Evolutionary conservation across 2,329 filamentous ascomycete species (phyloP).

Genomic region (Talaromyces funiculosus): DNA sequence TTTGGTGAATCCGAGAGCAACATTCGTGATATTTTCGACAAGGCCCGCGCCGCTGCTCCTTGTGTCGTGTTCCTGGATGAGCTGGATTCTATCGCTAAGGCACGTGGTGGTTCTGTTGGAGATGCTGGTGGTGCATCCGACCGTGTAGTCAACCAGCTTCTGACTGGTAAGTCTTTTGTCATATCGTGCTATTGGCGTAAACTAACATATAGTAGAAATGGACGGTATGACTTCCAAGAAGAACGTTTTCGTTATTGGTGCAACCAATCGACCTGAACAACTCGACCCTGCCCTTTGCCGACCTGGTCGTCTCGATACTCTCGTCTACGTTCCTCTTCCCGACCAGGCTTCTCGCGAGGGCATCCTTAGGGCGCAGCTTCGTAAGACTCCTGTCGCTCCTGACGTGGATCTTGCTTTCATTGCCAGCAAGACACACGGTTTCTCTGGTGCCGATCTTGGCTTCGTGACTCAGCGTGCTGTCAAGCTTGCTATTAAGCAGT

Average conservation of each 20-base stretch:
- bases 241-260: constrained; percentile 99
- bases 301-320: constrained; percentile 95
- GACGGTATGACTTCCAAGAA: constrained; percentile 99
- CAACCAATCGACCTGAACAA: constrained; percentile 97
- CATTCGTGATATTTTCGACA: constrained; percentile 99
- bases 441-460: constrained; percentile 98
- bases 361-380: constrained; percentile 92
- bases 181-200: not conserved
- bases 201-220: constrained; percentile 66
- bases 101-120: constrained; percentile 90
- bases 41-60: constrained; percentile 93
- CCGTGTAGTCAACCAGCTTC: constrained; percentile 98
- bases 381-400: constrained; percentile 86
- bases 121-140: constrained; percentile 98
- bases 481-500: constrained; percentile 98
- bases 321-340: constrained; percentile 96
- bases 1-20: constrained; percentile 99
- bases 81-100: constrained; percentile 98
- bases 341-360: constrained; percentile 82
- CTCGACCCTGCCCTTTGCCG: constrained; percentile 96
- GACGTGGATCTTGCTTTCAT: constrained; percentile 91
- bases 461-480: constrained; percentile 98
- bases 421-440: constrained; percentile 93
- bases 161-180: constrained; percentile 66
- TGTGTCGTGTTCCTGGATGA: constrained; percentile 99